Evolutionary conservation across 2,329 filamentous ascomycete genomes (phyloP).

Genomic region (Alternaria panax): DNA sequence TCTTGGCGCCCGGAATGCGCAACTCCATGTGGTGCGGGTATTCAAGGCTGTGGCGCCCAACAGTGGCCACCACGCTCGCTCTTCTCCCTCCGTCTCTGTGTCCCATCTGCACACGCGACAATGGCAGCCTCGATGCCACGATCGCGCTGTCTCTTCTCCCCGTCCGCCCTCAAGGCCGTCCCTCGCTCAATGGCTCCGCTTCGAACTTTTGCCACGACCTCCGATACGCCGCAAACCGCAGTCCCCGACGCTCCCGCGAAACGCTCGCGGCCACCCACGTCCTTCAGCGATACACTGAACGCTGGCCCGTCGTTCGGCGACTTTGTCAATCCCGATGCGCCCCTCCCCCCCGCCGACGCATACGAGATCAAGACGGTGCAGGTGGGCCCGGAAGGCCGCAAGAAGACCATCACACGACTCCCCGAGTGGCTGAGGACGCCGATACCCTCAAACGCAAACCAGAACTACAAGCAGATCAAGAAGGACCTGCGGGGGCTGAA

Average conservation of each 20-base stretch:
- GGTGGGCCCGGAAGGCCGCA: constrained; percentile 67
- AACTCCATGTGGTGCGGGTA: constrained; percentile 21
- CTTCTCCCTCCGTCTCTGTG: neutral
- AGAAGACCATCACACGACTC: constrained; percentile 74
- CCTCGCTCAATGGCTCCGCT: constrained; percentile 26
- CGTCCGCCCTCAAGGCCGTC: constrained; percentile 27
- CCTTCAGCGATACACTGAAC: constrained; percentile 70
- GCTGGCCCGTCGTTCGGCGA: constrained; percentile 69
- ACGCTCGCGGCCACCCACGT: constrained; percentile 55
- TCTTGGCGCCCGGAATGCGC: constrained; percentile 16
- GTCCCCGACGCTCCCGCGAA: constrained; percentile 33
- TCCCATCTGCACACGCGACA: constrained; percentile 2
- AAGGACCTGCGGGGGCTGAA: constrained; percentile 87
- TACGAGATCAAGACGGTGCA: constrained; percentile 68
- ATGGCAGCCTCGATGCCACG: constrained; percentile 46
- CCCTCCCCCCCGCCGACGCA: constrained; percentile 59
- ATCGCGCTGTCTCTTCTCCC: constrained; percentile 40
- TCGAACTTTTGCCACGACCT: constrained; percentile 45
- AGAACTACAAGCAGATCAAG: constrained; percentile 94
- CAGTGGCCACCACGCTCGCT: constrained; percentile 7
- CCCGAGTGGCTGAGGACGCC: constrained; percentile 97
- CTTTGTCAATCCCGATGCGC: constrained; percentile 61
- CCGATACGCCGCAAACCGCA: constrained; percentile 34
- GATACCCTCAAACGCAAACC: constrained; percentile 80
- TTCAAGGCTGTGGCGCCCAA: constrained; percentile 17